Base-by-base conservation (phyloP, 345 rosid species). In the Heritiera littoralis region DNA sequence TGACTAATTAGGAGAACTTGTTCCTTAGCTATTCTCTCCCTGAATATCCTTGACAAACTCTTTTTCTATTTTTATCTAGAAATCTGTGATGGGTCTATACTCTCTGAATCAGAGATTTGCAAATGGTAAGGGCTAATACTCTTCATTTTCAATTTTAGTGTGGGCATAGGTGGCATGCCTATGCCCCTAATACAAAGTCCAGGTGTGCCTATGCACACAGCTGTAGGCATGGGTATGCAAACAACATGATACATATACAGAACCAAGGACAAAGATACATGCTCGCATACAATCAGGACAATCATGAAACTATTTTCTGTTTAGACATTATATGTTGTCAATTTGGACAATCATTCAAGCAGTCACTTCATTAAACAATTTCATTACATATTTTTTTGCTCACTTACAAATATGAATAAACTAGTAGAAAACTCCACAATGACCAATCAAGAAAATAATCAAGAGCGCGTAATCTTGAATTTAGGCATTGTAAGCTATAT, bases 1-100 rank as follows among this genome's bases (percentile, higher is more conserved):
- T 92, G 98, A 79, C 89, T 89, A 41, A 89, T 95, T 6, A 98
- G 92, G 64, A 96, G 89, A n/a, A 93, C 95, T 54, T 86, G 78
- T 77, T 83, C 85, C 75, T 68, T 52, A 17, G 98, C 95, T 84
- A 96, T 88, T 84, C 87, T 92, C 87, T 96, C 98, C 90, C 94
- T 94, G 85, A 96, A 96, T 23, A 23, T 23, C 28, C 28, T 23
- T 23, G 28, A 23, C 28, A 23, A 23, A 23, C 28, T 23, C 28
- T 23, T 23, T 23, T 23, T 23, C 28, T 23, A 23, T 23, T 23
- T 23, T 23, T 23, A 23, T 23, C 28, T 23, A 23, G 28, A 23
- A 23, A 23, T 23, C 28, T 23, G 28, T 23, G 28, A 23, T 23
- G 28, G 28, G 28, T 23, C 28, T 23, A 23, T 23, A 23, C 28